Conservation (phyloP, 768 basidiomycete genomes). For the Suillus occidentalis region DNA sequence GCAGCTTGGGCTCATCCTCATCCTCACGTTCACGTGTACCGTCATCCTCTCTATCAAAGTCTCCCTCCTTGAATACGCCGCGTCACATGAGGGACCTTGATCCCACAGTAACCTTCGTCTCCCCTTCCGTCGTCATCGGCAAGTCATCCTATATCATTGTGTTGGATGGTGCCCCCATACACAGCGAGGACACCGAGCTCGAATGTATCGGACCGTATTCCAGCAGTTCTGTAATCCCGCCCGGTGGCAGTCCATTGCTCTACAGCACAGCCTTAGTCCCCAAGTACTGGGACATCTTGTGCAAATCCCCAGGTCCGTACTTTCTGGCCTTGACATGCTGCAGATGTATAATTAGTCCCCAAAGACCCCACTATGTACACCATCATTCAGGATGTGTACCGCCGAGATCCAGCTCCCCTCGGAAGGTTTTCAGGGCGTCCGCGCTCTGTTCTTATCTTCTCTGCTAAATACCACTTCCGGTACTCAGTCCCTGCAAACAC, state of each 20-base stretch:
- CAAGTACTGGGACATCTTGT: slow-evolving; percentile 64
- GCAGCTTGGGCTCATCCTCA: neutral
- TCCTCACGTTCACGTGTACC: slow-evolving; percentile 1
- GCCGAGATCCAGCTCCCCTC: slow-evolving; percentile 19
- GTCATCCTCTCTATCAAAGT: slow-evolving; percentile 4
- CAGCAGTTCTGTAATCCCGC: slow-evolving; percentile 1
- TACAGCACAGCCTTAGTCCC: slow-evolving; percentile 66
- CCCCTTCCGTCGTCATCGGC: slow-evolving; percentile 46
- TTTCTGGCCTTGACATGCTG: slow-evolving; percentile 16
- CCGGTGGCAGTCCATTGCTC: slow-evolving; percentile 38
- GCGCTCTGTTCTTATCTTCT: slow-evolving; percentile 43
- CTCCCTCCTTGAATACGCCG: slow-evolving; percentile 30
- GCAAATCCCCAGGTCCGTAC: slow-evolving; percentile 49
- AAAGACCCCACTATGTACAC: slow-evolving; percentile 66
- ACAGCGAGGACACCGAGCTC: slow-evolving; percentile 27
- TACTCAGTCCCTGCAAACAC: slow-evolving; percentile 32
- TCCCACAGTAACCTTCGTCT: slow-evolving; percentile 66
- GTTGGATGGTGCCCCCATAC: slow-evolving; percentile 37
- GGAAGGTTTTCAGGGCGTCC: slow-evolving; percentile 20
- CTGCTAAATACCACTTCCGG: slow-evolving; percentile 58
- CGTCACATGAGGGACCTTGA: slow-evolving; percentile 61
- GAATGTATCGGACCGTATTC: slow-evolving; percentile 36
- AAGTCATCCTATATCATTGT: slow-evolving; percentile 58
- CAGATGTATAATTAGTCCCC: slow-evolving; percentile 5
- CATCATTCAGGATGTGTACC: slow-evolving; percentile 62